phyloP scores from a whole-genome alignment of 176 grass and related monocot genomes.

The Panicum miliaceum region DNA sequence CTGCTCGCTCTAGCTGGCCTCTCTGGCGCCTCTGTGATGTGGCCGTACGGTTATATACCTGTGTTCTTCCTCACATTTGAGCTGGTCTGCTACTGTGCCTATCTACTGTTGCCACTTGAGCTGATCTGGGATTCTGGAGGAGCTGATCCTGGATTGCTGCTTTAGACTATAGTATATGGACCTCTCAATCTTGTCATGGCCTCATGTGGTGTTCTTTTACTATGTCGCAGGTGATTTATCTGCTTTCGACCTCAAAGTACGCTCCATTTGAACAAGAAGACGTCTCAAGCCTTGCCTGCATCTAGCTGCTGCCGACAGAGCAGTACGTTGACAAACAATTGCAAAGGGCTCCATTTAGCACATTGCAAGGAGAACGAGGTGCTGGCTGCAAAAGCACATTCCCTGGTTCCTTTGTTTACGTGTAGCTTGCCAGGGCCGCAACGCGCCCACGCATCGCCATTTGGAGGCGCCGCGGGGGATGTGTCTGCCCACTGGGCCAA shows the following conservation, averaged over 20 bases:
- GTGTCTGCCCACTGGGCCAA: constrained; percentile 28
- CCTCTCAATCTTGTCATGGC: not conserved
- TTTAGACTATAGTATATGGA: not conserved
- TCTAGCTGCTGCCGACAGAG: not conserved
- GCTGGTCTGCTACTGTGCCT: not conserved
- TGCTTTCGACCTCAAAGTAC: not conserved
- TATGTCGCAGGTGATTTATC: not conserved
- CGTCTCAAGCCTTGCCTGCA: not conserved
- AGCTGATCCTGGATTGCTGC: constrained; percentile 17
- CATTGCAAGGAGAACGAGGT: not conserved
- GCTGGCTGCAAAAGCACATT: not conserved
- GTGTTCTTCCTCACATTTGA: not conserved
- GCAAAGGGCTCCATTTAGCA: not conserved
- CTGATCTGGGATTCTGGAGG: constrained; percentile 43
- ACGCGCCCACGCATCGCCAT: constrained; percentile 21
- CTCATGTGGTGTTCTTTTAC: constrained; percentile 2
- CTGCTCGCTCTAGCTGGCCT: not conserved
- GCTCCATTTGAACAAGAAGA: not conserved
- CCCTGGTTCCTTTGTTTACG: constrained; percentile 24
- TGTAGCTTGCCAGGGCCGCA: constrained; percentile 8
- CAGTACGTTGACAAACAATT: not conserved
- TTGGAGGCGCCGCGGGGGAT: constrained; percentile 27
- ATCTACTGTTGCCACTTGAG: not conserved
- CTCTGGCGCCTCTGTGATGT: not conserved
- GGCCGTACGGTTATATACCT: constrained; percentile 24